These are phyloP conservation scores for Larix sibirica DNA, from an alignment of 83 land plant species.

Conservation along the genomic window DNA sequence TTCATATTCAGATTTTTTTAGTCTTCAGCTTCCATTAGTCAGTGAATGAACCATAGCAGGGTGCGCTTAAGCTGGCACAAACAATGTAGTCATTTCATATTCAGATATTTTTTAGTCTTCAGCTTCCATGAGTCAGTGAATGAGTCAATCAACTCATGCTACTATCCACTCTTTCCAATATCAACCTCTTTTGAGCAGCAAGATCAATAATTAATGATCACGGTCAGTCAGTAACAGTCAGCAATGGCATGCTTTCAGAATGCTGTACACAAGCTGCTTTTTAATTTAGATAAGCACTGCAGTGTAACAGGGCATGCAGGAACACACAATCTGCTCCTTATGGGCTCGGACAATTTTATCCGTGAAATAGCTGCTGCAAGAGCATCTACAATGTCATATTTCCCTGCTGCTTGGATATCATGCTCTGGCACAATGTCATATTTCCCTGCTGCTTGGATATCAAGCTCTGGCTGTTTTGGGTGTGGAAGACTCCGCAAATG, in stretches of 20 bases:
- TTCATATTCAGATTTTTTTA: too few species aligned
- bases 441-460: slow-evolving; percentile 22
- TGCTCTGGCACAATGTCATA: neutral
- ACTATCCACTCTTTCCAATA: neutral
- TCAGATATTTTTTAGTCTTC: too few species aligned
- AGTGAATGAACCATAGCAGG: too few species aligned
- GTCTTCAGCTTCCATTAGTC: neutral
- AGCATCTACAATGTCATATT: slow-evolving; percentile 50
- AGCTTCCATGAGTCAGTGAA: neutral
- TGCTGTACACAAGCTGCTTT: slow-evolving; percentile 60
- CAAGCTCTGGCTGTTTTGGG: too few species aligned
- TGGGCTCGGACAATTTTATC: slow-evolving; percentile 66
- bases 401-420: slow-evolving; percentile 18
- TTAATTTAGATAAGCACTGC: slow-evolving; percentile 56
- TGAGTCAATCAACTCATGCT: neutral
- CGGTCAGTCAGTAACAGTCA: slow-evolving; percentile 1
- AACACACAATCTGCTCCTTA: slow-evolving; percentile 51
- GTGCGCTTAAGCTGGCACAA: too few species aligned
- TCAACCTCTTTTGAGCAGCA: neutral
- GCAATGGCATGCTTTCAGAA: slow-evolving; percentile 31
- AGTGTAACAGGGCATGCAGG: slow-evolving; percentile 37
- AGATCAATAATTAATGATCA: neutral
- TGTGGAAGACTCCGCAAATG: too few species aligned
- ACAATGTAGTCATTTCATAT: too few species aligned
- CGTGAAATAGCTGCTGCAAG: slow-evolving; percentile 58